Evolutionary conservation across 2,329 filamentous ascomycete species (phyloP).

Genomic region (Fusarium sp.): DNA sequence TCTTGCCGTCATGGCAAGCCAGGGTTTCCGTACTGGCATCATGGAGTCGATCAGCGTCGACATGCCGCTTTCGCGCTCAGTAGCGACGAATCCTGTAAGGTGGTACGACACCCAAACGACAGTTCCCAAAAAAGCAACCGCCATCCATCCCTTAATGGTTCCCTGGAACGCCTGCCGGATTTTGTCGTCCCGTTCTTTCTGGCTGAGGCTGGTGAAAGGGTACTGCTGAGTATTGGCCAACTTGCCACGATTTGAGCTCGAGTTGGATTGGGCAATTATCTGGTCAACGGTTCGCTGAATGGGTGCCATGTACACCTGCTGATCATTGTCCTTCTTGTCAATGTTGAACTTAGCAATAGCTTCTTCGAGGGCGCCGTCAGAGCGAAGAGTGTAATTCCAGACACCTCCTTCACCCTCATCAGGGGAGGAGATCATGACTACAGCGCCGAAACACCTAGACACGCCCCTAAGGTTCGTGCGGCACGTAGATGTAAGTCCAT

Average conservation of each 20-base stretch:
- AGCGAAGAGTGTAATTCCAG: slow-evolving; percentile 90
- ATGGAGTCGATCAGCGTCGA: slow-evolving; percentile 90
- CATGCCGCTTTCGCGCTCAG: slow-evolving; percentile 88
- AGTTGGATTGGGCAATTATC: slow-evolving; percentile 72
- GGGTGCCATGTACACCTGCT: slow-evolving; percentile 81
- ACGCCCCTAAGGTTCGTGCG: slow-evolving; percentile 74
- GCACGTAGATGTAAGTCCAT: slow-evolving; percentile 73
- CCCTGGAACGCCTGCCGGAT: slow-evolving; percentile 78
- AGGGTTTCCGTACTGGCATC: slow-evolving; percentile 81
- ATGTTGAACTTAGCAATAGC: slow-evolving; percentile 74
- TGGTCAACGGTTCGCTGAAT: slow-evolving; percentile 83
- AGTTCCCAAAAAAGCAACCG: slow-evolving; percentile 81
- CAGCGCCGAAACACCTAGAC: slow-evolving; percentile 78
- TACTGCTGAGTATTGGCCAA: slow-evolving; percentile 70
- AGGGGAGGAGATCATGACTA: slow-evolving; percentile 82
- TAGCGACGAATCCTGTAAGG: slow-evolving; percentile 85
- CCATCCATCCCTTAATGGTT: slow-evolving; percentile 80
- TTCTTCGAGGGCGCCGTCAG: slow-evolving; percentile 73
- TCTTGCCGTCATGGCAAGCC: slow-evolving; percentile 83
- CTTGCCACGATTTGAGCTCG: slow-evolving; percentile 52
- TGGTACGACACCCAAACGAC: slow-evolving; percentile 89
- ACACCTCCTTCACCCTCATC: slow-evolving; percentile 72
- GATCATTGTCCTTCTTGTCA: slow-evolving; percentile 75
- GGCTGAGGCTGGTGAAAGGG: slow-evolving; percentile 79
- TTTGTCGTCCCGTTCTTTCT: slow-evolving; percentile 72